Base-by-base conservation (phyloP, 208 protist species). In the Phytomonas francai region DNA sequence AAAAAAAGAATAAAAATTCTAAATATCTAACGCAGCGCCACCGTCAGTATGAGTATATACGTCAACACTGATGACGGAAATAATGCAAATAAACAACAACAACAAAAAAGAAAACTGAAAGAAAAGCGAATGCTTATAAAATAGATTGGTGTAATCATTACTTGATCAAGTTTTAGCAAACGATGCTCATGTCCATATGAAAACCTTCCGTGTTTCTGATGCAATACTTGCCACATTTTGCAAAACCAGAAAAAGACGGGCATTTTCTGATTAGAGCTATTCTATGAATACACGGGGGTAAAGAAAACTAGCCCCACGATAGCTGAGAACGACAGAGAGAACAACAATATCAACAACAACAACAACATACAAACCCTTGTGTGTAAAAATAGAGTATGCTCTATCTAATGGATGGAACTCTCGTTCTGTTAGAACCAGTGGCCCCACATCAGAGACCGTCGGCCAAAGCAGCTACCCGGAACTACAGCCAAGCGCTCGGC, bases 371-470 rank as follows among this genome's bases (percentile, higher is more conserved):
- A 39, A 39, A 39, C 34, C 34, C 9, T 39, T 39, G 34, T 9
- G 9, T 39, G 34, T 39, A 9, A 39, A 39, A 9, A 39, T 39
- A 9, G 34, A 39, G 9, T 39, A 39, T 39, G 34, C 34, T 9
- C 34, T 39, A 39, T 39, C 34, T 3, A 39, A 3, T 9, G 9
- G 9, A 39, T 39, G 34, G 34, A 39, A 9, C n/a, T n/a, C 25
- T 11, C n/a, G 56, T 59, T 30, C 11, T 34, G 8, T 70, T 84
- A 95, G 68, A 93, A 95, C 87, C 87, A 93, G 67, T 89, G 81
- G 16, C 90, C 90, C 90, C 90, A 95, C 90, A 95, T 95, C 34
- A 87, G 69, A 2, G 84, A 90, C 30, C 90, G 85, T 28, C 83
- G 83, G 42, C 90, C 90, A 77, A 92, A 95, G 57, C 72, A 76